Evolutionary conservation across 345 rosid species (phyloP).

Genomic region (Eutrema heterophyllum): DNA sequence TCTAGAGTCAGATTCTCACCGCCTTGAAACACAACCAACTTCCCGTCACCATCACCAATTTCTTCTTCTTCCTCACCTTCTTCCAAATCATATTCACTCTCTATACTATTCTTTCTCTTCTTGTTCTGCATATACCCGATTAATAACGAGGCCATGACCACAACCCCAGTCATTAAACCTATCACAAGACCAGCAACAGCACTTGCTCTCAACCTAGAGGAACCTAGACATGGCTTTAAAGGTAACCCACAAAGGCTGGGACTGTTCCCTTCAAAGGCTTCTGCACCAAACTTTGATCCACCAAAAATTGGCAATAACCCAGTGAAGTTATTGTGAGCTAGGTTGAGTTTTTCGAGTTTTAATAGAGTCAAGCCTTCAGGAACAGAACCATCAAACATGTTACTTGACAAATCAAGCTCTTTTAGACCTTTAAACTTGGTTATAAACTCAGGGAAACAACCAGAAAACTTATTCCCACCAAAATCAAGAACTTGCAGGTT

Average conservation of each 20-base stretch:
- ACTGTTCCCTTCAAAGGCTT: conserved; percentile 64
- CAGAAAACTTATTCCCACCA: conserved; percentile 61
- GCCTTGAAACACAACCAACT: conserved; percentile 74
- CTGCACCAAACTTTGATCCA: conserved; percentile 52
- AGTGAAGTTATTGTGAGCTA: conserved; percentile 71
- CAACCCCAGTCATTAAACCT: conserved; percentile 71
- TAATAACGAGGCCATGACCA: conserved; percentile 61
- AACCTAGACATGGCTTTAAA: conserved; percentile 46
- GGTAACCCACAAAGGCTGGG: conserved; percentile 75
- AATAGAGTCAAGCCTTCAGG: conserved; percentile 45
- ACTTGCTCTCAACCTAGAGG: conserved; percentile 57
- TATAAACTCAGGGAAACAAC: conserved; percentile 65
- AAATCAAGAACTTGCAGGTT: conserved; percentile 60
- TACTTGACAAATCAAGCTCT: conserved; percentile 68
- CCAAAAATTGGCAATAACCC: conserved; percentile 61
- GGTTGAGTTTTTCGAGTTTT: conserved; percentile 57
- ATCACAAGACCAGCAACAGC: conserved; percentile 85
- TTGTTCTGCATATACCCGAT: conserved; percentile 78
- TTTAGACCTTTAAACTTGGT: conserved; percentile 48
- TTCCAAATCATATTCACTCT: conserved; percentile 56
- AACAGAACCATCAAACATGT: conserved; percentile 54
- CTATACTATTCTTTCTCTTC: conserved; percentile 48
- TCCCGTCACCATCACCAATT: conserved; percentile 47
- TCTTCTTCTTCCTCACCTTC: conserved; percentile 50
- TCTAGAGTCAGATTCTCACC: conserved; percentile 78